These are phyloP conservation scores for Articulospora tetracladia DNA, from an alignment of 495 filamentous ascomycete genomes.

Conservation along the genomic window DNA sequence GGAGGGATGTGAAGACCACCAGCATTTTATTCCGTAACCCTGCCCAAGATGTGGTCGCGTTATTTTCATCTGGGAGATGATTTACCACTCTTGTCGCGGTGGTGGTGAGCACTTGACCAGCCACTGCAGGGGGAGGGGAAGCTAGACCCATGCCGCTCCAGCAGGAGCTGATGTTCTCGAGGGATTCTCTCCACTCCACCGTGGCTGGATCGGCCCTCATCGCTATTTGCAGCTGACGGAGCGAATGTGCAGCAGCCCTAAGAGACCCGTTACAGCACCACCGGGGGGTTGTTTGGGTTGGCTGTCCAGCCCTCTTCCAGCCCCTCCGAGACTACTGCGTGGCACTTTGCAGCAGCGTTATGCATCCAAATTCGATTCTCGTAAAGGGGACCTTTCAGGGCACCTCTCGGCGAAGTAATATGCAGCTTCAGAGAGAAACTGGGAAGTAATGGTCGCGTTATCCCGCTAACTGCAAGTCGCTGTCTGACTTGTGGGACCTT, in stretches of 20 bases:
- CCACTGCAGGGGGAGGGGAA: background rate
- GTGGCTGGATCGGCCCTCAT: too few relatives aligned
- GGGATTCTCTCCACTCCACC: too few relatives aligned
- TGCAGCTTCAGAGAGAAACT: too few relatives aligned
- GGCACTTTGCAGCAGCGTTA: background rate
- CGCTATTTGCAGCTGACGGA: background rate
- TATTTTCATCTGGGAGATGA: background rate
- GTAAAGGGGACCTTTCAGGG: background rate
- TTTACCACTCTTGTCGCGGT: background rate
- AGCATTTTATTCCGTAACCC: background rate
- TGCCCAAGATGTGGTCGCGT: background rate
- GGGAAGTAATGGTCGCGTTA: too few relatives aligned
- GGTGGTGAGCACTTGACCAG: conserved; percentile 5
- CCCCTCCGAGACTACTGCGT: background rate
- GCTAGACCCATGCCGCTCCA: background rate
- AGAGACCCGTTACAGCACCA: background rate
- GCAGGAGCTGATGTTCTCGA: conserved; percentile 1
- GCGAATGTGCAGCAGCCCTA: background rate
- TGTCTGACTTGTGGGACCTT: background rate
- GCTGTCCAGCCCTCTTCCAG: background rate
- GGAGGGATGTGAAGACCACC: background rate
- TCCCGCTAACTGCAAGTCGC: background rate
- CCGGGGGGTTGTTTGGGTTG: background rate
- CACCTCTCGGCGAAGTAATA: too few relatives aligned
- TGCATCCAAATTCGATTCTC: background rate